A percentile compares a stretch with the other conserved stretches of the same genome.
Conservation (phyloP, 2,329 filamentous ascomycete genomes). For the Ophiobolus disseminans region DNA sequence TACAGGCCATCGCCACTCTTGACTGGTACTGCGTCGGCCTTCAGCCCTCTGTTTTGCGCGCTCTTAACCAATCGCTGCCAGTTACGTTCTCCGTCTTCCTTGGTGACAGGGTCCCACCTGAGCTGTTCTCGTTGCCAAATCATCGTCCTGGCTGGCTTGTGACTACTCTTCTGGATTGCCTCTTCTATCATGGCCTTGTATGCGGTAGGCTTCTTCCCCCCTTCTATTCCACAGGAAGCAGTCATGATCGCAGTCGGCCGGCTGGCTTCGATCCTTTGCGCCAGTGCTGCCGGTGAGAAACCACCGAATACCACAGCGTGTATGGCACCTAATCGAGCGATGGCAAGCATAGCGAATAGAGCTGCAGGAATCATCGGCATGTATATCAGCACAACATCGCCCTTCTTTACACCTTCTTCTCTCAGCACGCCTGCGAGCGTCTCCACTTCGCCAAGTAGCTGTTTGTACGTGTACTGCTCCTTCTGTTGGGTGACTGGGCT, state of each 20-base stretch:
- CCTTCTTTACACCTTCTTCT: slow-evolving; percentile 81
- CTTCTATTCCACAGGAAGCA: slow-evolving; percentile 91
- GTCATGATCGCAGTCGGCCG: slow-evolving; percentile 79
- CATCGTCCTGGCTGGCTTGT: slow-evolving; percentile 76
- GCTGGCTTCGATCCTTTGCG: slow-evolving; percentile 86
- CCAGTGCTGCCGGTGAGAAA: slow-evolving; percentile 80
- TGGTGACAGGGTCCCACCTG: slow-evolving; percentile 74
- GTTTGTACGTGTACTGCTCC: slow-evolving; percentile 74
- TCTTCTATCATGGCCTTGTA: slow-evolving; percentile 78
- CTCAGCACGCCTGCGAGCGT: slow-evolving; percentile 80
- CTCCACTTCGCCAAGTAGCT: slow-evolving; percentile 81
- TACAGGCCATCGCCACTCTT: slow-evolving; percentile 82
- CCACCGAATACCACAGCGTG: slow-evolving; percentile 94
- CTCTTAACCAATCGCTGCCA: slow-evolving; percentile 81
- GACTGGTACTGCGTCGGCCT: slow-evolving; percentile 78
- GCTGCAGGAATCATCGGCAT: slow-evolving; percentile 97
- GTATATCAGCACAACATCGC: slow-evolving; percentile 89
- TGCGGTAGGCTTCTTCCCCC: slow-evolving; percentile 76
- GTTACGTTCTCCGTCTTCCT: slow-evolving; percentile 72
- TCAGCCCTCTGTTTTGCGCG: slow-evolving; percentile 70
- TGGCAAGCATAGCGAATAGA: slow-evolving; percentile 83
- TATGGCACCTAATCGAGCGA: slow-evolving; percentile 81
- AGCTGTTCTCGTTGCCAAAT: slow-evolving; percentile 85
- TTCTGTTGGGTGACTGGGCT: slow-evolving; percentile 81
- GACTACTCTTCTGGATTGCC: slow-evolving; percentile 69